phyloP scores from a whole-genome alignment of 2,329 filamentous ascomycete genomes.

The Penicillium occitanis region DNA sequence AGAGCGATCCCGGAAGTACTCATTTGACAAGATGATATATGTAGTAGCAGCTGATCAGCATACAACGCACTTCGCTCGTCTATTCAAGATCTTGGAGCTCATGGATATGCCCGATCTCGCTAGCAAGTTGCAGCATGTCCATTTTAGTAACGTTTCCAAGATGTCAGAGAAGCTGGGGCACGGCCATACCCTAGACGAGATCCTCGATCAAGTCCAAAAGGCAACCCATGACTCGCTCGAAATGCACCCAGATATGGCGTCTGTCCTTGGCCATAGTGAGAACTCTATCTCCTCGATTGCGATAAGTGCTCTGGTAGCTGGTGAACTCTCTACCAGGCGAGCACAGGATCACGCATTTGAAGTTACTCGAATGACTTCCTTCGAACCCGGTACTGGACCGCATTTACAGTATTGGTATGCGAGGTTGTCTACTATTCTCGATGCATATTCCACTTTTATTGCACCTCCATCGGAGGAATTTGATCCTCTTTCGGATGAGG shows the following conservation, averaged over 20 bases:
- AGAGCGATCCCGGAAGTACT: conserved; percentile 59
- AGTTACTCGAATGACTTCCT: background rate
- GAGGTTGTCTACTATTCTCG: background rate
- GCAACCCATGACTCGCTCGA: background rate
- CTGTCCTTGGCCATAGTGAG: background rate
- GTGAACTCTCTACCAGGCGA: background rate
- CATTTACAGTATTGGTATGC: conserved; percentile 3
- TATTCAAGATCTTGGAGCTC: conserved; percentile 6
- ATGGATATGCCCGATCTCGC: conserved; percentile 1
- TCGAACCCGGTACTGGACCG: conserved; percentile 3
- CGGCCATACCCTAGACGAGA: background rate
- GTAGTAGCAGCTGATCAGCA: conserved; percentile 68
- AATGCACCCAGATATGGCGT: background rate
- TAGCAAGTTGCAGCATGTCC: background rate
- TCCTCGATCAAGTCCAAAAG: background rate
- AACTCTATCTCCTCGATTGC: background rate
- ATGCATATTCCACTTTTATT: background rate
- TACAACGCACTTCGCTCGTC: background rate
- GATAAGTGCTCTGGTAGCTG: background rate
- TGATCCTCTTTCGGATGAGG: background rate
- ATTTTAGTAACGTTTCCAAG: background rate
- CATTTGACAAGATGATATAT: conserved; percentile 79
- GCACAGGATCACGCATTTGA: background rate
- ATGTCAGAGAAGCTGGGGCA: background rate
- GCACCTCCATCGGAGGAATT: background rate